Conservation (phyloP, 306 rosid genomes). For the Quercus cerris region DNA sequence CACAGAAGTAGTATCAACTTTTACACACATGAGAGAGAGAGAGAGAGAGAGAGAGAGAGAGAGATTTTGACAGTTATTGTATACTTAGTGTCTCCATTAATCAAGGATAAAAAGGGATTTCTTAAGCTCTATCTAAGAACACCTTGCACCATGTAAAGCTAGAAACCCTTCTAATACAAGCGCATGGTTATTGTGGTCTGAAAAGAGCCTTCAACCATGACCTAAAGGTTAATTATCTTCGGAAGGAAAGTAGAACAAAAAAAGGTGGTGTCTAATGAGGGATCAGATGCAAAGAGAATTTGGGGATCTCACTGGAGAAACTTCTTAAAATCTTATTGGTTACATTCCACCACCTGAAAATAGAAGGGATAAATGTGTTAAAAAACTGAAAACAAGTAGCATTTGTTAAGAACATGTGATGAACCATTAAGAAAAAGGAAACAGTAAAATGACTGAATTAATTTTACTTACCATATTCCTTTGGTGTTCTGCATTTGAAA, state of each 20-base stretch:
- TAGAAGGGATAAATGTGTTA: constrained; percentile 19
- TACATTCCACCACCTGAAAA: constrained; percentile 50
- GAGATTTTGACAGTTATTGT: constrained; percentile 3
- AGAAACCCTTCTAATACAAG: constrained; percentile 26
- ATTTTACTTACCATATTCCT: constrained; percentile 55
- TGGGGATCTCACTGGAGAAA: constrained; percentile 1
- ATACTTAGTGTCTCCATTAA: constrained; percentile 17
- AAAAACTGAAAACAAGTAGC: constrained; percentile 22
- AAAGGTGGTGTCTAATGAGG: constrained; percentile 22
- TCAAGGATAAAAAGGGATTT: constrained; percentile 24
- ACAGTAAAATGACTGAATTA: constrained; percentile 15
- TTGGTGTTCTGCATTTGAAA: constrained; percentile 74
- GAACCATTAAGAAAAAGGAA: not conserved
- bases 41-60: not conserved
- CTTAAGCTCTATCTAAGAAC: constrained; percentile 33
- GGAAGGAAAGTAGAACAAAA: constrained; percentile 15
- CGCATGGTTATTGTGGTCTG: constrained; percentile 28
- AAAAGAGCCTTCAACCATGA: constrained; percentile 34
- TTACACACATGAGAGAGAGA: constrained; percentile 23
- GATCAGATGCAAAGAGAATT: constrained; percentile 20
- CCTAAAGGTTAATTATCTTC: constrained; percentile 31
- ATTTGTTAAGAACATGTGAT: constrained; percentile 15
- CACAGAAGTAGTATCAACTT: constrained; percentile 20
- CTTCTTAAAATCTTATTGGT: constrained; percentile 27
- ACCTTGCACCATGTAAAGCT: constrained; percentile 30